phyloP scores from a whole-genome alignment of 179 eudicot genomes.

The Pouteria campechiana region DNA sequence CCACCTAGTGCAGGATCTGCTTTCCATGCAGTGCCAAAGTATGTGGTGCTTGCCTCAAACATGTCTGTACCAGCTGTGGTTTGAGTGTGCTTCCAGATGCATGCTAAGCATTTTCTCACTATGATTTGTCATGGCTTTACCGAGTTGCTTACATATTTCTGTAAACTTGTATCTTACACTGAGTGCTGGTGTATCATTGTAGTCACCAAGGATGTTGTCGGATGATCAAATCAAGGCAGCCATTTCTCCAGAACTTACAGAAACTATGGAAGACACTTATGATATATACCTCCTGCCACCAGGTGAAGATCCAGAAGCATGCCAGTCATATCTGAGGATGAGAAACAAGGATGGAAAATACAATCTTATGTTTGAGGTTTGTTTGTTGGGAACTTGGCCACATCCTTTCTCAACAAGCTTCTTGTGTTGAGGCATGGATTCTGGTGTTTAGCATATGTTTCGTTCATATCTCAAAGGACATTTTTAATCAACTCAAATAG shows the following conservation, averaged over 20 bases:
- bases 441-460: too few relatives aligned
- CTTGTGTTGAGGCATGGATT: too few relatives aligned
- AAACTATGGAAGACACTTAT: conserved; percentile 65
- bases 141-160: not conserved
- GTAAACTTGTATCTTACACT: not conserved
- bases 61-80: too few relatives aligned
- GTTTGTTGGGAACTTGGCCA: too few relatives aligned
- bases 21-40: too few relatives aligned
- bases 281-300: conserved; percentile 95
- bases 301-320: conserved; percentile 97
- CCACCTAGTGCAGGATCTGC: too few relatives aligned
- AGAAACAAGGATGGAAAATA: conserved; percentile 92
- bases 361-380: conserved; percentile 98
- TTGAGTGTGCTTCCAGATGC: too few relatives aligned
- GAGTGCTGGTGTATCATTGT: conserved; percentile 4
- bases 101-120: not conserved
- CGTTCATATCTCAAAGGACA: too few relatives aligned
- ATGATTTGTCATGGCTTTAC: not conserved
- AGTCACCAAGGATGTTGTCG: conserved; percentile 57
- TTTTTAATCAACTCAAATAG: too few relatives aligned
- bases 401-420: too few relatives aligned
- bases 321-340: conserved; percentile 96
- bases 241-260: conserved; percentile 36
- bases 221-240: conserved; percentile 59
- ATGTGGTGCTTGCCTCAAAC: too few relatives aligned